Evolutionary conservation across 2,329 filamentous ascomycete genomes (phyloP), one percentile per base, ranked within the genome.

Genomic region (Truncatella angustata): DNA sequence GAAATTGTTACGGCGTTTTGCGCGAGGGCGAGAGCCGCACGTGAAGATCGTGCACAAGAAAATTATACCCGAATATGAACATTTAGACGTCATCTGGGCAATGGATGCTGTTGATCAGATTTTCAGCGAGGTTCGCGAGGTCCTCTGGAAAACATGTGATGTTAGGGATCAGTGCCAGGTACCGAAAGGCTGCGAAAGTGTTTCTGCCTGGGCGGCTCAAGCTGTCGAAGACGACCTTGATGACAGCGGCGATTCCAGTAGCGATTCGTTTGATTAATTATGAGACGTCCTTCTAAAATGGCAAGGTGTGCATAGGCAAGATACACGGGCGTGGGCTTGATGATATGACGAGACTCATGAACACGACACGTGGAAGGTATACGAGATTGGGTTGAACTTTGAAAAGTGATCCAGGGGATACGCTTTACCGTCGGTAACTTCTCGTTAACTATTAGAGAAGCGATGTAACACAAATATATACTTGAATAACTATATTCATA

Each of bases 41-140:
- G 90, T 95, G 7, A 76, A 80, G 35, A 73, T 97, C 4, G 89
- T 96, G 4, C 89, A 96, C 70, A 81, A 81, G 56, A 95, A 90
- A 65, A 76, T 95, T 20, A 88, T 97, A 39, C 84, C 90, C 3
- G 90, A 87, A 43, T 96, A 96, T 66, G 93, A 97, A 72, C 93
- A 97, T 70, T 78, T 97, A 4, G 93, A 97, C 70, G 90, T 97
- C 2, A 84, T 97, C 34, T 97, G 93, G 93, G 91, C 92, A 0
- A 90, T 97, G 77, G 91, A 97, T 64, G 84, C 85, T 0, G 83
- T 91, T 14, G 86, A 93, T 44, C 82, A 93, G 66, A 89, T 97
- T 1, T 94, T 92, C 4, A 78, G 75, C 52, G 92, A 96, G 71
- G 75, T 97, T 0, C 80, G 85, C 26, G 86, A 93, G 62, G 86